phyloP scores from a whole-genome alignment of 140 eudicot genomes.

The Oenanthe javanica region DNA sequence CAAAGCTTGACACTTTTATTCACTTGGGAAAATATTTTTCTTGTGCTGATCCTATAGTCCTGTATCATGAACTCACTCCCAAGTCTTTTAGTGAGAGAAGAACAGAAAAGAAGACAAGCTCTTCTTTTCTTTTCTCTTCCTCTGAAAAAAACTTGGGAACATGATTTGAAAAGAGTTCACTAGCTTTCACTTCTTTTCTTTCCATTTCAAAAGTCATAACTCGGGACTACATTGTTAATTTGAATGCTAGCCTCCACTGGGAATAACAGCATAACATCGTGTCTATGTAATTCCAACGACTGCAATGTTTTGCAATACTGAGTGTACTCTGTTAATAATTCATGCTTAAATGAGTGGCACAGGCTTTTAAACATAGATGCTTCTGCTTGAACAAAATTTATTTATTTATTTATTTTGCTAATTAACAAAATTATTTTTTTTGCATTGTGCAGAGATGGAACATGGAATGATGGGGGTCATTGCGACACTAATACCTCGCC shows the following conservation, averaged over 20 bases:
- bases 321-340: background rate
- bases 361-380: background rate
- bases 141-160: background rate
- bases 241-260: background rate
- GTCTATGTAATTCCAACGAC: background rate
- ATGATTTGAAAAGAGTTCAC: no score
- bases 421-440: no score
- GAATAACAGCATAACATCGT: background rate
- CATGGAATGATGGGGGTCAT: slow-evolving; percentile 74
- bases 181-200: no score
- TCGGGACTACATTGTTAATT: background rate
- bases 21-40: background rate
- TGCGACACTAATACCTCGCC: slow-evolving; percentile 56
- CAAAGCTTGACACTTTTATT: background rate
- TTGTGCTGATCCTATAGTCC: background rate
- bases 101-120: background rate
- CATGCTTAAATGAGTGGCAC: background rate
- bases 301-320: background rate
- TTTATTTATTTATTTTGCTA: no score
- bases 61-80: background rate
- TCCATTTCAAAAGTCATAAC: background rate
- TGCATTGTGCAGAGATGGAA: slow-evolving; percentile 48
- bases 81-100: background rate
- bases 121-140: background rate
- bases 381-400: no score